Percentiles rank a stretch among this genome's conserved stretches.
phyloP scores from a whole-genome alignment of 2,329 filamentous ascomycete genomes.

The Aureobasidium zeae region DNA sequence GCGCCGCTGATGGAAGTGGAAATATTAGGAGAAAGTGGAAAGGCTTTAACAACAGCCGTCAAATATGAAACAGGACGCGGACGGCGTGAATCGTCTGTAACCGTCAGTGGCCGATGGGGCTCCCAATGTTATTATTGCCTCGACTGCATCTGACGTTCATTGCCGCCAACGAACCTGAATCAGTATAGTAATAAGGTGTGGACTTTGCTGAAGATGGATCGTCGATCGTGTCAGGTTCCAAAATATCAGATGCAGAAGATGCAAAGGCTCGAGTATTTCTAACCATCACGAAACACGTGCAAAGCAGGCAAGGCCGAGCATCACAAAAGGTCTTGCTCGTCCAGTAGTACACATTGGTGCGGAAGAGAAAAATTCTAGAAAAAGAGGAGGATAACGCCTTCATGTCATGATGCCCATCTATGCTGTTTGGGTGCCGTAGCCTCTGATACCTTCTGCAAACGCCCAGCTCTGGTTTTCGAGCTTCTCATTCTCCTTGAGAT shows the following conservation, averaged over 20 bases:
- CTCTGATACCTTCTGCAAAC: constrained; percentile 88
- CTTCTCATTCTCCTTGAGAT: constrained; percentile 74
- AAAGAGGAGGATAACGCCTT: constrained; percentile 9
- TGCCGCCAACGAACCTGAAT: no score
- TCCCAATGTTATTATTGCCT: no score
- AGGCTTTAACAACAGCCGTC: constrained; percentile 8
- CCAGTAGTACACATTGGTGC: constrained; percentile 11
- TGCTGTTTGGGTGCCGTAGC: constrained; percentile 74
- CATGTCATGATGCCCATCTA: constrained; percentile 18
- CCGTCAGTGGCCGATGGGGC: no score
- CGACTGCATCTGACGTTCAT: no score
- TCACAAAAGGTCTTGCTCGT: no score
- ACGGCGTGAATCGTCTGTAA: no score
- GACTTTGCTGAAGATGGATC: no score
- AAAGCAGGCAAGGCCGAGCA: background rate
- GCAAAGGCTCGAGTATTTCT: background rate
- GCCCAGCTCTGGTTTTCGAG: constrained; percentile 96
- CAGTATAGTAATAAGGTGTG: no score
- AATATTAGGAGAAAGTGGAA: constrained; percentile 1
- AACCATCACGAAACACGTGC: background rate
- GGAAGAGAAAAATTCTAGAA: background rate
- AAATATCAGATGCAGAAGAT: background rate
- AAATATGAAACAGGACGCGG: no score
- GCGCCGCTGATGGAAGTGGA: background rate
- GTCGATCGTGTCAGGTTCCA: no score